These are phyloP conservation scores for Castanospermum australe DNA, from an alignment of 306 rosid species.

Conservation along the genomic window DNA sequence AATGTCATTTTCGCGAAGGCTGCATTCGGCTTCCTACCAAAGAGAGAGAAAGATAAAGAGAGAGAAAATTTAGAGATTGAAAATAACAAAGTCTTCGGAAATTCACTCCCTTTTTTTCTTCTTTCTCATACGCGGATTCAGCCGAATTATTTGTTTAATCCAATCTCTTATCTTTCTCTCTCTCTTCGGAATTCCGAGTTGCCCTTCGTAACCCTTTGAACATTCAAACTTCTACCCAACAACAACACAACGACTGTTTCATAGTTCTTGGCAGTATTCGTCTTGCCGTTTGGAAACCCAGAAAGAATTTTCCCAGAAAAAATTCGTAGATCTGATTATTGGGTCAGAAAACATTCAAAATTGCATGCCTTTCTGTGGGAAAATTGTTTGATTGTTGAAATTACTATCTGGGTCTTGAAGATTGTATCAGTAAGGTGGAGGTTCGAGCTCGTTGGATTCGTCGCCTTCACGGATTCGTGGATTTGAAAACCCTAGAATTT, in stretches of 20 bases:
- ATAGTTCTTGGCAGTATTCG: not conserved
- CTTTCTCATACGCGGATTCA: conserved; percentile 45
- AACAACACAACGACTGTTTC: conserved; percentile 22
- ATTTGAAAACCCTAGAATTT: not conserved
- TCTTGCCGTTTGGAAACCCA: conserved; percentile 4
- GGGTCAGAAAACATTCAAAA: not conserved
- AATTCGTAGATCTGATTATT: conserved; percentile 4
- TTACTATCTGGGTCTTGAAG: not conserved
- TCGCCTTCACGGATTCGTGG: not conserved
- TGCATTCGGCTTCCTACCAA: conserved; percentile 17
- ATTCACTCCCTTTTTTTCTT: conserved; percentile 28
- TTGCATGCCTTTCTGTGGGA: not conserved
- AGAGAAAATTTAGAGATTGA: not conserved
- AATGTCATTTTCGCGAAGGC: conserved; percentile 40
- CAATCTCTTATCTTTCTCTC: not conserved
- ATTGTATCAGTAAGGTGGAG: not conserved
- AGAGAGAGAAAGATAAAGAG: conserved; percentile 26
- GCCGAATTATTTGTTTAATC: conserved; percentile 23
- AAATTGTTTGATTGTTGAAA: not conserved
- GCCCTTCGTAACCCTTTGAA: conserved; percentile 16
- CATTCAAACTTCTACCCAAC: conserved; percentile 26
- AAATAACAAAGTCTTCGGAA: conserved; percentile 19
- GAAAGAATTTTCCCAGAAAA: not conserved
- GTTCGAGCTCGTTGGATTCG: not conserved
- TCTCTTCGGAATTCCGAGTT: not conserved